These are phyloP conservation scores for Piloderma croceum DNA, from an alignment of 768 basidiomycete genomes.

Conservation along the genomic window DNA sequence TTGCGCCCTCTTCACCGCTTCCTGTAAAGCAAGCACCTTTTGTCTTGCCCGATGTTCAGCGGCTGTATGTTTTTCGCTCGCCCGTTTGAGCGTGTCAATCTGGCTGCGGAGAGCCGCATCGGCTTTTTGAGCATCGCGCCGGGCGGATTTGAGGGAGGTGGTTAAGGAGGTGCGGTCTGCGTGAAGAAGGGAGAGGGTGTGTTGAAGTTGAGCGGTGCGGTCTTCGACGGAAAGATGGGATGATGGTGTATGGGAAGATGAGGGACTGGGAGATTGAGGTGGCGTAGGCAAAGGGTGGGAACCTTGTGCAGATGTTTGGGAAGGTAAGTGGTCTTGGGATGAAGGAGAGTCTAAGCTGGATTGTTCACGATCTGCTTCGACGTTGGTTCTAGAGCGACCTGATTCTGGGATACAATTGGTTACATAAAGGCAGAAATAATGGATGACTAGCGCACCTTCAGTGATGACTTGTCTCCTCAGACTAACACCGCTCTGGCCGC, in stretches of 20 bases:
- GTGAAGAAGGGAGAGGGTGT: constrained; percentile 55
- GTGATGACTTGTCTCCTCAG: constrained; percentile 65
- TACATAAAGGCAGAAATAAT: too few species aligned
- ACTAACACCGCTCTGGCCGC: constrained; percentile 41
- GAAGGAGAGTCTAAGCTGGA: constrained; percentile 1
- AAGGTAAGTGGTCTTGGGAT: too few species aligned
- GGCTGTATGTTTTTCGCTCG: constrained; percentile 71
- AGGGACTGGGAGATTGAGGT: too few species aligned
- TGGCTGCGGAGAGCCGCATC: constrained; percentile 78
- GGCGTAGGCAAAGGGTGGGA: too few species aligned
- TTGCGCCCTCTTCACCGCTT: constrained; percentile 77
- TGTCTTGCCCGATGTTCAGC: constrained; percentile 79
- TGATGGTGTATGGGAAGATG: constrained; percentile 17
- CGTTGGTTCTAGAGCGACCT: constrained; percentile 24
- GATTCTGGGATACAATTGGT: too few species aligned
- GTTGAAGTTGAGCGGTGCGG: constrained; percentile 57
- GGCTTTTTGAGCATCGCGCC: constrained; percentile 78
- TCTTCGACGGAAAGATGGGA: constrained; percentile 49
- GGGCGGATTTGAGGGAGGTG: constrained; percentile 64
- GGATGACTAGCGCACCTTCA: constrained; percentile 51
- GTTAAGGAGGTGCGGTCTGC: constrained; percentile 66
- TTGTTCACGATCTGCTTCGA: constrained; percentile 11
- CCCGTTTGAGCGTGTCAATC: constrained; percentile 77
- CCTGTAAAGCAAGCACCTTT: constrained; percentile 82
- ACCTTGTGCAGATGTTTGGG: too few species aligned